Base-by-base conservation (phyloP, 108 stramenopile genomes). In the Stephanodiscus triporus region DNA sequence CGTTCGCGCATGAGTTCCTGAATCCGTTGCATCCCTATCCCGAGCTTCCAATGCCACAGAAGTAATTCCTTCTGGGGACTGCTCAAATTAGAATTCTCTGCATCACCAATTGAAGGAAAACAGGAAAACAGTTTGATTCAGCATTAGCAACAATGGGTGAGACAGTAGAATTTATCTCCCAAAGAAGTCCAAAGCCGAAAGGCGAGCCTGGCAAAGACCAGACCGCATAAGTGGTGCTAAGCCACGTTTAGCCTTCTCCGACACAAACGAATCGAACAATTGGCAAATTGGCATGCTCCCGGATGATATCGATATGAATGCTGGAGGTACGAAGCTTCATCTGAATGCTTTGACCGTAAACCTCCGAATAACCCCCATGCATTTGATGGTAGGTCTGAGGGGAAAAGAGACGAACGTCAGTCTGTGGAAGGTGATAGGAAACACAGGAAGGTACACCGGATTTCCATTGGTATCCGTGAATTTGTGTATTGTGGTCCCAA, bases 31-130 rank as follows among this genome's bases (percentile, higher is more conserved):
- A 63, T 63, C 22, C 19, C n/a, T 40, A 63, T 63, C 30, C 70
- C 80, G 13, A 82, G 11, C 9, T 4, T 42, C 23, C 67, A 27
- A 54, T 85, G 84, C 77, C 72, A 77, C 2, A 51, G 45, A 7
- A 83, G 73, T 0, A 86, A 70, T n/a, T 79, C 81, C 32, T 73
- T 83, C 38, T 86, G 73, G 67, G 82, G 0, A 43, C 40, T 0
- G 73, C 51, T 9, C 85, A 27, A 38, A 85, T 88, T 11, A 43
- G n/a, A 23, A 74, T 87, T 84, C 4, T 1, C 23, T 9, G 24
- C 5, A 45, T 17, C 36, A 24, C 22, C 62, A 4, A 63, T 14
- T 5, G 14, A 63, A 1, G 62, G 42, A 20, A 22, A 17, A 24
- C 62, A 38, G 36, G 32, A n/a, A 63, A 9, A 42, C 4, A 11